Evolutionary conservation across 2,329 filamentous ascomycete genomes (phyloP), one percentile per base, ranked within the genome.

Genomic region (Penicillium sp.): DNA sequence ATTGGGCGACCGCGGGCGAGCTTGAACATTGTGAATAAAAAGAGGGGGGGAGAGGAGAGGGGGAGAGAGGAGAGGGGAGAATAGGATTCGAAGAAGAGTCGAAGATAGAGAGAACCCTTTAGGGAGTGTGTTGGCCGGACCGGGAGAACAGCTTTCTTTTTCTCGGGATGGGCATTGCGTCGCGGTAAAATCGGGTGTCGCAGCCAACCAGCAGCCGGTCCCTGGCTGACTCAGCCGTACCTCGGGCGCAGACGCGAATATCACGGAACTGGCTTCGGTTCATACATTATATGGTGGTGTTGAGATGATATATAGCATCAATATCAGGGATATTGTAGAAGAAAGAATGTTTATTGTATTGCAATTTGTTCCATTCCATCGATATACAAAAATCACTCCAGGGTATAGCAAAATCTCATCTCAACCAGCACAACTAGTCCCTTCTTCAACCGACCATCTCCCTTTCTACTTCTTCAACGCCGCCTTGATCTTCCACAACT

Each of bases 1-100:
- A 94, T 83, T 79, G 90, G 89, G 81, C 90, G 87, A 83, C 87
- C 90, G 83, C 92, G 89, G 79, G 90, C 90, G 79, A 96, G 83
- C 82, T 90, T 95, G 85, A 93, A 96, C 93, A 97, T 97, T 75
- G 74, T 86, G 81, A 76, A 73, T 64, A 65, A 50, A 33, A 51
- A 55, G 24, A 65, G 59, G 56, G 66, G 64, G 70, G 62, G 62
- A 53, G 53, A 54, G 44, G 65, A 45, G 24, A 33, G 49, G 24
- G 59, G 50, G 62, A 58, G 59, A 62, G 64, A 63, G 61, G 53
- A 53, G 59, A 62, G 64, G 63, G 61, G 53, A 53, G 60, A 62
- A 64, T 66, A 68, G 63, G 64, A 59, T 45, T 33, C 30, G 60
- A 61, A 28, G 37, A 64, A 26, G 58, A 67, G 57, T 33, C 2